Conservation (phyloP, 1,139 yeast genomes). For the Groenewaldozyma sp. region DNA sequence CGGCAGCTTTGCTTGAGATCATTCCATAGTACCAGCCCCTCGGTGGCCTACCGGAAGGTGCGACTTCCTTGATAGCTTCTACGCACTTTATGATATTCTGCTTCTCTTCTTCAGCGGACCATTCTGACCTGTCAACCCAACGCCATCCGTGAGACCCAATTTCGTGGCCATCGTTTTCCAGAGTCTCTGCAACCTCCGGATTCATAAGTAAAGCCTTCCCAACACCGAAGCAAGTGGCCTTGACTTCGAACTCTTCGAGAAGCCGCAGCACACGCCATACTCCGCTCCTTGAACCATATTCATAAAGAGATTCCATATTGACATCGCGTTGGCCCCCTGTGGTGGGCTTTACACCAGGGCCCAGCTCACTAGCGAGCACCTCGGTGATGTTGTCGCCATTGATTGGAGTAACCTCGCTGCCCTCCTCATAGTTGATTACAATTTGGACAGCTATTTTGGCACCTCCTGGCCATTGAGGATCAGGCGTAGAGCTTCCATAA, state of each 20-base stretch:
- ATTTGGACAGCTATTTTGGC: constrained; percentile 31
- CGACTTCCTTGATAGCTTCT: constrained; percentile 23
- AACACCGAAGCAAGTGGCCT: constrained; percentile 33
- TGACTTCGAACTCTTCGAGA: constrained; percentile 26
- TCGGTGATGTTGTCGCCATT: constrained; percentile 23
- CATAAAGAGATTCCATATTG: constrained; percentile 28
- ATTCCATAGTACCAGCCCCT: constrained; percentile 31
- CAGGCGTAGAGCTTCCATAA: constrained; percentile 30
- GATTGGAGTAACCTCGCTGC: constrained; percentile 27
- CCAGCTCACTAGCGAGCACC: constrained; percentile 22
- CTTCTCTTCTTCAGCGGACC: constrained; percentile 28
- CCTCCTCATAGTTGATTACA: constrained; percentile 33
- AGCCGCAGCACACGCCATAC: constrained; percentile 32
- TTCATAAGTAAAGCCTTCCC: constrained; percentile 32
- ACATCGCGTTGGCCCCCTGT: constrained; percentile 20
- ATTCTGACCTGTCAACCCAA: constrained; percentile 31
- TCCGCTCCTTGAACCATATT: constrained; percentile 34
- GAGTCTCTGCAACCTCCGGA: constrained; percentile 28
- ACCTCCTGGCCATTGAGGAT: constrained; percentile 31
- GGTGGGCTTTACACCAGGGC: constrained; percentile 24
- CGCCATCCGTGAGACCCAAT: constrained; percentile 34
- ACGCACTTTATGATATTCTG: constrained; percentile 27
- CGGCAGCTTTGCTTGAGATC: constrained; percentile 22
- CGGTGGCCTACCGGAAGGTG: constrained; percentile 30
- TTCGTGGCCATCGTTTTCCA: constrained; percentile 34